A percentile compares a stretch with the other conserved stretches of the same genome.
These are phyloP conservation scores for Grigorovia transvaalensis DNA, from an alignment of 805 yeast species.

Conservation along the genomic window DNA sequence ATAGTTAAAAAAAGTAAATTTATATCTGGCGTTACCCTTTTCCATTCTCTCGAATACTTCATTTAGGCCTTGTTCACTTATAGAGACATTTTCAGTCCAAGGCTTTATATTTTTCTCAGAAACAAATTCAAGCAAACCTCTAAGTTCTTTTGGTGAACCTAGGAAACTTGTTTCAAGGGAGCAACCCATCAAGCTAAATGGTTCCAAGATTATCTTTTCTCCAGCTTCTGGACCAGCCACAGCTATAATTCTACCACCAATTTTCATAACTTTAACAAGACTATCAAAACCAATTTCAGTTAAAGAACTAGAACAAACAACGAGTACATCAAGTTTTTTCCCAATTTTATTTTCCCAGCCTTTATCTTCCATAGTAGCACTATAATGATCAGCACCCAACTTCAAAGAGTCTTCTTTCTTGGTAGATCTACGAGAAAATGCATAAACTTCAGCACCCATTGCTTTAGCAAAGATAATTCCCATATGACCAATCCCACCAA, in stretches of 20 bases:
- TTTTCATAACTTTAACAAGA: constrained; percentile 21
- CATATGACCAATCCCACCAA: too few relatives aligned
- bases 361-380: constrained; percentile 44
- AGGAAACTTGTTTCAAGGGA: constrained; percentile 27
- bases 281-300: constrained; percentile 31
- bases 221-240: constrained; percentile 17
- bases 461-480: too few relatives aligned
- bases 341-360: constrained; percentile 30
- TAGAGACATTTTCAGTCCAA: too few relatives aligned
- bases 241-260: constrained; percentile 30
- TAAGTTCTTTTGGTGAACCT: constrained; percentile 41
- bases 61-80: too few relatives aligned
- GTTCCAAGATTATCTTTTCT: constrained; percentile 8
- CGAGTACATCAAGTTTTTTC: constrained; percentile 36
- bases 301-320: constrained; percentile 39
- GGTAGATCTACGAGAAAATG: too few relatives aligned
- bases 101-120: too few relatives aligned
- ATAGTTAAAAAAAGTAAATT: too few relatives aligned
- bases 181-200: constrained; percentile 17
- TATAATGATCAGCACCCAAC: constrained; percentile 44
- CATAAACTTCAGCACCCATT: too few relatives aligned
- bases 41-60: too few relatives aligned
- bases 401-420: constrained; percentile 41
- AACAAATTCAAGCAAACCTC: too few relatives aligned
- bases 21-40: too few relatives aligned